Evolutionary conservation across 495 filamentous ascomycete genomes (phyloP).

Genomic region (Hypoxylon lienhwacheense): DNA sequence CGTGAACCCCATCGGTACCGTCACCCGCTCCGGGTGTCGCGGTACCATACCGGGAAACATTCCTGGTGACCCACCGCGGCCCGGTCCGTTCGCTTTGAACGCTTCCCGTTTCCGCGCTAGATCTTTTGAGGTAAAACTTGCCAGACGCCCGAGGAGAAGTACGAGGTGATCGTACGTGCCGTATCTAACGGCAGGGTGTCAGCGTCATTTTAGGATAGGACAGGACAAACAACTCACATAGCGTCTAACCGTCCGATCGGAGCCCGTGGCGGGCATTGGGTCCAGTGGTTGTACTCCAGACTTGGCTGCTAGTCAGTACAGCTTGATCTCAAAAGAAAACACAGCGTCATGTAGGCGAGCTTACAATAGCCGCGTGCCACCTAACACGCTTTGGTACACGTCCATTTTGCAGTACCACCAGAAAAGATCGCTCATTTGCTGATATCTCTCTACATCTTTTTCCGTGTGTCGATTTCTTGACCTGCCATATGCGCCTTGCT

Average conservation of each 20-base stretch:
- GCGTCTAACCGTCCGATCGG: slow-evolving; percentile 76
- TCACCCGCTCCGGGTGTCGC: slow-evolving; percentile 45
- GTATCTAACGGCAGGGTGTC: slow-evolving; percentile 51
- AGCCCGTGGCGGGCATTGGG: slow-evolving; percentile 80
- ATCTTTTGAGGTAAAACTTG: slow-evolving; percentile 78
- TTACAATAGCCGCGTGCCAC: slow-evolving; percentile 82
- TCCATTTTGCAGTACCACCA: slow-evolving; percentile 99
- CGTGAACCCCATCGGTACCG: slow-evolving; percentile 61
- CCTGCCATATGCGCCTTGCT: slow-evolving; percentile 27
- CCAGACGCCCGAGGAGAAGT: slow-evolving; percentile 78
- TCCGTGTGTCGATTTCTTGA: slow-evolving; percentile 54
- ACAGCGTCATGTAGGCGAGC: slow-evolving; percentile 43
- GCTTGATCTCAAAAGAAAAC: not conserved
- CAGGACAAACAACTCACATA: slow-evolving; percentile 49
- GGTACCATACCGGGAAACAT: slow-evolving; percentile 68
- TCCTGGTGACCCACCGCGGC: slow-evolving; percentile 38
- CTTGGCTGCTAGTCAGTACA: slow-evolving; percentile 52
- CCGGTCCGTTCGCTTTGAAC: slow-evolving; percentile 47
- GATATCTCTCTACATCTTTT: slow-evolving; percentile 75
- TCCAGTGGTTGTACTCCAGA: slow-evolving; percentile 77
- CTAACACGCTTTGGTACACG: slow-evolving; percentile 84
- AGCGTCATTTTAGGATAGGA: not conserved
- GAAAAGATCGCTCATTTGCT: slow-evolving; percentile 82
- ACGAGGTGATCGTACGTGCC: slow-evolving; percentile 85
- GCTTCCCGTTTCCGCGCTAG: slow-evolving; percentile 72